A percentile compares a stretch with the other conserved stretches of the same genome.
phyloP scores from a whole-genome alignment of 78 protist genomes.

The Dictyostelium brefeldianum region DNA sequence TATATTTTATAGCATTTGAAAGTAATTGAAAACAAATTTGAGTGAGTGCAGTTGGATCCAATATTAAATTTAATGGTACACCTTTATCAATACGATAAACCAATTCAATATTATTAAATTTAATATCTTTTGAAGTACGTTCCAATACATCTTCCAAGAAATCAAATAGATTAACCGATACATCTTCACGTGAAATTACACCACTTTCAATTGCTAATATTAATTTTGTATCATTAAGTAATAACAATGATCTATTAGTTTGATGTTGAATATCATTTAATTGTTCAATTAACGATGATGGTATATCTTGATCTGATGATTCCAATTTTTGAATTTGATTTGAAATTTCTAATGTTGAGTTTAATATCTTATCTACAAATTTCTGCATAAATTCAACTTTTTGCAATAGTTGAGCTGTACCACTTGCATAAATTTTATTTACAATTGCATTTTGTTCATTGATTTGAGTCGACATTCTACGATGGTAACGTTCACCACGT shows the following conservation, averaged over 20 bases:
- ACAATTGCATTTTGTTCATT: conserved; percentile 59
- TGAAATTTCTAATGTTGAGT: conserved; percentile 3
- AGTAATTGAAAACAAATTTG: conserved; percentile 66
- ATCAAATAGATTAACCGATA: conserved; percentile 47
- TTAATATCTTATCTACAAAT: conserved; percentile 24
- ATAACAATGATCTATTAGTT: conserved; percentile 5
- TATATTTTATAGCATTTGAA: conserved; percentile 53
- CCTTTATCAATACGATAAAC: conserved; percentile 35
- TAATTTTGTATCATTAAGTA: conserved; percentile 57
- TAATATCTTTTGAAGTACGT: conserved; percentile 26
- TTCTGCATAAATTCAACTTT: conserved; percentile 64
- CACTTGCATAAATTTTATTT: conserved; percentile 26
- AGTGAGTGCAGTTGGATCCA: conserved; percentile 47
- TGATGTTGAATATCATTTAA: conserved; percentile 33
- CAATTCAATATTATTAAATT: conserved; percentile 35
- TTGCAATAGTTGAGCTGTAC: conserved; percentile 43
- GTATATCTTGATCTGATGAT: conserved; percentile 18
- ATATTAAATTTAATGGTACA: conserved; percentile 54
- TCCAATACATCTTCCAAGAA: conserved; percentile 46
- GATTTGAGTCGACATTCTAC: conserved; percentile 65
- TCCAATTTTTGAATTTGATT: neutral
- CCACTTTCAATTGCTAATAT: conserved; percentile 72
- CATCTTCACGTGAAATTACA: conserved; percentile 35
- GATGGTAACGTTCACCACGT: conserved; percentile 43
- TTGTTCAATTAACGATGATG: neutral